These are phyloP conservation scores for Cyberlindnera galapagoensis DNA, from an alignment of 805 yeast genomes.

Conservation along the genomic window DNA sequence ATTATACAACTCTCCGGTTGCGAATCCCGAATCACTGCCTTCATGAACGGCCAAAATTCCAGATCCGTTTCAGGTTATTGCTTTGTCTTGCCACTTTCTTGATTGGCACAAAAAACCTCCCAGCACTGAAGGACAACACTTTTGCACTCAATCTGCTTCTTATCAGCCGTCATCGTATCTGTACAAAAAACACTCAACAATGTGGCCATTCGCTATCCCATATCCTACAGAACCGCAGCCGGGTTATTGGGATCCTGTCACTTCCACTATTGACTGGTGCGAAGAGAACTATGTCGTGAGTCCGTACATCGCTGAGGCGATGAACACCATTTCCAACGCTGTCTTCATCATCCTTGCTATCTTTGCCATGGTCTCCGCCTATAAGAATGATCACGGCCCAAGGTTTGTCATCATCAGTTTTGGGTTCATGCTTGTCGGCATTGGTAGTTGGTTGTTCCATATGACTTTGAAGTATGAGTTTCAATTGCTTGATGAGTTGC, in stretches of 20 bases:
- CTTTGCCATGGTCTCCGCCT: constrained; percentile 59
- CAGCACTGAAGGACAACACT: too few species aligned
- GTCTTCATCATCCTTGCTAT: constrained; percentile 49
- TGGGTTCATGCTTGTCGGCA: constrained; percentile 85
- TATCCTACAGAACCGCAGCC: constrained; percentile 48
- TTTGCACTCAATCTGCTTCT: too few species aligned
- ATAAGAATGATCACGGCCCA: constrained; percentile 53
- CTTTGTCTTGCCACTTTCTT: too few species aligned
- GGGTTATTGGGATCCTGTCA: constrained; percentile 78
- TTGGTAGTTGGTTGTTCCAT: constrained; percentile 94
- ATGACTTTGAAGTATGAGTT: constrained; percentile 89
- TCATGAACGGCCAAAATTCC: too few species aligned
- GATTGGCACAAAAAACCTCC: too few species aligned
- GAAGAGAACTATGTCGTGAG: constrained; percentile 93
- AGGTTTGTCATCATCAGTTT: constrained; percentile 66
- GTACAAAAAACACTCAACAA: too few species aligned
- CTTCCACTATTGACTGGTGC: constrained; percentile 98
- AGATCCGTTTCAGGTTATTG: too few species aligned
- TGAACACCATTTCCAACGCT: constrained; percentile 78
- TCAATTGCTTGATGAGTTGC: constrained; percentile 91
- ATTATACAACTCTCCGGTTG: too few species aligned
- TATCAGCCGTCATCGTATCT: too few species aligned
- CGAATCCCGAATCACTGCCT: too few species aligned
- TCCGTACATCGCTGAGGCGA: constrained; percentile 80
- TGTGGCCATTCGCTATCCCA: constrained; percentile 46